phyloP scores from a whole-genome alignment of 345 rosid genomes.

The Reutealis trisperma region DNA sequence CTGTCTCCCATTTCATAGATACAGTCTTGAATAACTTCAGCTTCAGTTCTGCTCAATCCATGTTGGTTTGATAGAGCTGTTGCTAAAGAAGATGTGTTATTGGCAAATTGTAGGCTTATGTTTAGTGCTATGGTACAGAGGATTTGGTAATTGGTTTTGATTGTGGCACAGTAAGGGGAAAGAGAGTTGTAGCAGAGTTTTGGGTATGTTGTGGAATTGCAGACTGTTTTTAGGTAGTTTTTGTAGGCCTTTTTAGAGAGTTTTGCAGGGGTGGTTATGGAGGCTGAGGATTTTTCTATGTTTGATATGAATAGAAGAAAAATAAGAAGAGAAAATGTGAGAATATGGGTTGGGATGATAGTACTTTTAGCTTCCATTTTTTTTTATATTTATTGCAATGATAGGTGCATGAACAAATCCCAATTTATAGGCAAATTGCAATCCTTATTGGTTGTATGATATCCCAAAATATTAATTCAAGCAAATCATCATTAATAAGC shows the following conservation, averaged over 20 bases:
- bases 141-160: conserved; percentile 51
- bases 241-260: conserved; percentile 27
- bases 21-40: conserved; percentile 52
- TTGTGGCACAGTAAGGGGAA: conserved; percentile 41
- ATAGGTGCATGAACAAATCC: background rate
- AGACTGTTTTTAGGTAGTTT: conserved; percentile 49
- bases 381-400: background rate
- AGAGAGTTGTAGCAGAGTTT: conserved; percentile 55
- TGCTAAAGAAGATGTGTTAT: conserved; percentile 28
- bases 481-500: too few relatives aligned
- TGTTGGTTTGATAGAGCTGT: conserved; percentile 27
- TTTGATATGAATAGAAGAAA: conserved; percentile 26
- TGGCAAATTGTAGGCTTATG: conserved; percentile 43
- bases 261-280: conserved; percentile 18
- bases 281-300: conserved; percentile 22
- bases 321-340: conserved; percentile 20
- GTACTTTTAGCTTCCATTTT: background rate
- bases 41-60: conserved; percentile 35
- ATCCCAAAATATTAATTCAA: too few relatives aligned
- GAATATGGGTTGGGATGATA: background rate
- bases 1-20: conserved; percentile 41
- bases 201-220: conserved; percentile 60
- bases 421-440: conserved; percentile 5
- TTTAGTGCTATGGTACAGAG: conserved; percentile 57
- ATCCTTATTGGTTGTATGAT: too few relatives aligned